These are phyloP conservation scores for Cornus florida DNA, from an alignment of 148 eudicot species.

Conservation along the genomic window DNA sequence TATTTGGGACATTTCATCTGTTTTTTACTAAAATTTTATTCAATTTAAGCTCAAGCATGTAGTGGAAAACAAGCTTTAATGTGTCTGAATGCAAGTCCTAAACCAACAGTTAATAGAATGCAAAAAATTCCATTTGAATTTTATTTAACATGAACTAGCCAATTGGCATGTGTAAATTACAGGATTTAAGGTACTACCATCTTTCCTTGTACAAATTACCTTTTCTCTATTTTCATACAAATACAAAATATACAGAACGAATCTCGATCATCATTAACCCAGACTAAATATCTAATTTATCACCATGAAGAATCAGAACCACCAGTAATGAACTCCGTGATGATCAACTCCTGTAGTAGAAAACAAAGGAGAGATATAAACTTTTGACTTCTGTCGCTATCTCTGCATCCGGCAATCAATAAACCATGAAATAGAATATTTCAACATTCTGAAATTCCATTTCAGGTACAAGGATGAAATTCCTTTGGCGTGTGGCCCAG, in stretches of 20 bases:
- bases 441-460: constrained; percentile 5
- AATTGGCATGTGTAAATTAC: not conserved
- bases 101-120: not conserved
- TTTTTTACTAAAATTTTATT: no score
- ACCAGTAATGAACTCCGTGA: not conserved
- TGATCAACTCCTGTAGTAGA: not conserved
- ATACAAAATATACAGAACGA: not conserved
- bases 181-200: not conserved
- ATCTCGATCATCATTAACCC: not conserved
- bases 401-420: constrained; percentile 1
- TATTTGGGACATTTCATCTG: not conserved
- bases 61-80: not conserved
- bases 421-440: not conserved
- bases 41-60: not conserved
- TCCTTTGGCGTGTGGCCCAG: not conserved
- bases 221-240: not conserved
- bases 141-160: not conserved
- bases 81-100: not conserved
- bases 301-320: not conserved
- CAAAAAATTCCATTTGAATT: not conserved
- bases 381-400: not conserved
- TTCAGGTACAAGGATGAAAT: not conserved
- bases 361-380: not conserved
- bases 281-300: not conserved
- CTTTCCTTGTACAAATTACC: not conserved